Percentiles rank a stretch among this genome's conserved stretches.
These are phyloP conservation scores for Orbilia oligospora DNA, from an alignment of 2,329 filamentous ascomycete species.

Conservation along the genomic window DNA sequence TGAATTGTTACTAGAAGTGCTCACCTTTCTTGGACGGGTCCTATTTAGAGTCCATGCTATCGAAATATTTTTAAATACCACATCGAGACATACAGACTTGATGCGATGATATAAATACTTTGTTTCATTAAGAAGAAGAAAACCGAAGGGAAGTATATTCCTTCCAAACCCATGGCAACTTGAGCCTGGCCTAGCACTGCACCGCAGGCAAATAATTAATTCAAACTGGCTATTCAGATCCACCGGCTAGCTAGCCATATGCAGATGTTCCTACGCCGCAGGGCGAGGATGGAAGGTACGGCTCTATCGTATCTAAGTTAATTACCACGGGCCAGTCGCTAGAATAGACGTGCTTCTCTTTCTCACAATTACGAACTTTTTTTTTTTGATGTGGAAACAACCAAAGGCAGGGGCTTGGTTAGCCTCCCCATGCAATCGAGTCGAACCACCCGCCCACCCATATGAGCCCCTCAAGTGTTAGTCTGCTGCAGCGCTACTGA, in stretches of 20 bases:
- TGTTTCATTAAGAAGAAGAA: background rate
- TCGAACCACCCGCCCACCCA: constrained; percentile 14
- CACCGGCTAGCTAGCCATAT: background rate
- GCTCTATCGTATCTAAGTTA: constrained; percentile 15
- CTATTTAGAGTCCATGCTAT: constrained; percentile 38
- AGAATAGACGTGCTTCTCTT: constrained; percentile 19
- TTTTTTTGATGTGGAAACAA: constrained; percentile 5
- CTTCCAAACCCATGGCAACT: background rate
- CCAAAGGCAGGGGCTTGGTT: constrained; percentile 19
- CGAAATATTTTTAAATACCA: constrained; percentile 45
- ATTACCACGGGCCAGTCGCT: constrained; percentile 7
- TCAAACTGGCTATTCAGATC: constrained; percentile 1
- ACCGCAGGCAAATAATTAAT: background rate
- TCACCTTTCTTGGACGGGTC: constrained; percentile 21
- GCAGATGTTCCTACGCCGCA: constrained; percentile 14
- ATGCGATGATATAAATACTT: constrained; percentile 49
- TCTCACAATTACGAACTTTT: constrained; percentile 24
- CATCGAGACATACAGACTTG: constrained; percentile 34
- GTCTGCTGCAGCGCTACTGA: background rate
- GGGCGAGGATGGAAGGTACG: constrained; percentile 26
- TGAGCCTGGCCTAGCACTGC: background rate
- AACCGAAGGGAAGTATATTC: constrained; percentile 7
- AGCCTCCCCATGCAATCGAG: constrained; percentile 23
- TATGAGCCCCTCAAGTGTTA: constrained; percentile 3
- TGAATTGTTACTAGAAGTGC: constrained; percentile 19